These are phyloP conservation scores for Funneliformis geosporum DNA, from an alignment of 192 early-diverging fungal genomes.

Conservation along the genomic window DNA sequence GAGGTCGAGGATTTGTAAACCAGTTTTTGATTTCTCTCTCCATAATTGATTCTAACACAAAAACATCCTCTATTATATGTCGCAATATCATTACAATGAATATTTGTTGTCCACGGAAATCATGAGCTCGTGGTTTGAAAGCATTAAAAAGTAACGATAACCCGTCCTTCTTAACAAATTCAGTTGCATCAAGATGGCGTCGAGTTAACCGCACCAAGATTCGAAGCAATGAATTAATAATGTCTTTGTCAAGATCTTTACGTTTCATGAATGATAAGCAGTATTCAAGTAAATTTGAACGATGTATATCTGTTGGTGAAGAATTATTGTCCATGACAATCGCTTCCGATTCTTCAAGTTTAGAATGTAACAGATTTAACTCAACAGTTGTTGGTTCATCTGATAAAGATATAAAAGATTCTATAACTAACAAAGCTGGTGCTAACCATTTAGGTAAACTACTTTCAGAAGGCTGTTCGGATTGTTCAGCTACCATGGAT, in stretches of 20 bases:
- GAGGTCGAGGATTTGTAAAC: conserved; percentile 69
- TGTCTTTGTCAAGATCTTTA: conserved; percentile 46
- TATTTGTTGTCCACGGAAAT: conserved; percentile 76
- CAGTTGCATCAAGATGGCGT: conserved; percentile 55
- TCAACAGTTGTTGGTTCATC: conserved; percentile 60
- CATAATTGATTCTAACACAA: conserved; percentile 66
- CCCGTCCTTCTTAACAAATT: conserved; percentile 72
- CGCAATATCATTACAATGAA: conserved; percentile 86
- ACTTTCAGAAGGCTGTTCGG: conserved; percentile 17
- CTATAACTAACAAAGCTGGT: conserved; percentile 63
- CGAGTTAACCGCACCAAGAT: conserved; percentile 85
- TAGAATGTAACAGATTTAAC: conserved; percentile 25
- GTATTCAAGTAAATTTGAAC: conserved; percentile 39
- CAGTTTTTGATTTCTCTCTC: conserved; percentile 74
- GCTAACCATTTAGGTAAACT: conserved; percentile 56
- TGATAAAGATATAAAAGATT: conserved; percentile 59
- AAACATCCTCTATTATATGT: conserved; percentile 78
- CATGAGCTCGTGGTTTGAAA: conserved; percentile 58
- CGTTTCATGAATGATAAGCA: conserved; percentile 45
- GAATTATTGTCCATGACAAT: conserved; percentile 39
- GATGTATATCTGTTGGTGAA: conserved; percentile 31
- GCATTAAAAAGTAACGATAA: conserved; percentile 65
- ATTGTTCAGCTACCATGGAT: conserved; percentile 32
- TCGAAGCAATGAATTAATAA: conserved; percentile 70
- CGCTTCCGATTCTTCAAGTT: conserved; percentile 41